A percentile compares a stretch with the other conserved stretches of the same genome.
phyloP scores from a whole-genome alignment of 2,329 filamentous ascomycete species.

The Colletotrichum sojae region DNA sequence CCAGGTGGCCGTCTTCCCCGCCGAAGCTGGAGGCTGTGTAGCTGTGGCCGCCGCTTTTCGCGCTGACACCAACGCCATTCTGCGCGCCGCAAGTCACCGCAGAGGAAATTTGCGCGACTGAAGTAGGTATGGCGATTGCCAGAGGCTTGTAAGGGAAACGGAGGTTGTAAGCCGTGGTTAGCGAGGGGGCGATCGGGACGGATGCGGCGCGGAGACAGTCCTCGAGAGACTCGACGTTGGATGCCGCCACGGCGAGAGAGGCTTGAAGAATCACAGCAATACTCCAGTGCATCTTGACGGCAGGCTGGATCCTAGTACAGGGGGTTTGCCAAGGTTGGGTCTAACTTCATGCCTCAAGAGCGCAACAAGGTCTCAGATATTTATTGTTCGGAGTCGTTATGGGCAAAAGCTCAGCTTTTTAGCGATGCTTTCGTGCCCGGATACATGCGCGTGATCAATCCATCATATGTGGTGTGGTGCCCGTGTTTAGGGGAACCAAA shows the following conservation, averaged over 20 bases:
- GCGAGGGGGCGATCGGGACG: conserved; percentile 43
- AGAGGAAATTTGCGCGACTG: conserved; percentile 58
- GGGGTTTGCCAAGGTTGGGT: background rate
- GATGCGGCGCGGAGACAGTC: conserved; percentile 45
- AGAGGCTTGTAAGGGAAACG: conserved; percentile 57
- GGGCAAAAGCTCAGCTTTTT: background rate
- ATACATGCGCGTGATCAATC: background rate
- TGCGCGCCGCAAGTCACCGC: conserved; percentile 61
- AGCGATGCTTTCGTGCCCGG: background rate
- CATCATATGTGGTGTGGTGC: background rate
- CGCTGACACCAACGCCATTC: conserved; percentile 59
- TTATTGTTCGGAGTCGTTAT: background rate
- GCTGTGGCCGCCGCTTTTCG: conserved; percentile 67
- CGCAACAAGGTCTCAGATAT: background rate
- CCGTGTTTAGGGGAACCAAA: background rate
- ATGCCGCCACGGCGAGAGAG: background rate
- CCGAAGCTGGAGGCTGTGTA: conserved; percentile 64
- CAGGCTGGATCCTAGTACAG: background rate
- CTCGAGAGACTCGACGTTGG: conserved; percentile 1
- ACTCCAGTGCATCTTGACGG: conserved; percentile 4
- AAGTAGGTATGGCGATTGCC: conserved; percentile 58
- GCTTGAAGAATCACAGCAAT: background rate
- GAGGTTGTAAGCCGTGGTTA: conserved; percentile 48
- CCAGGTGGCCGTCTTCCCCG: conserved; percentile 62
- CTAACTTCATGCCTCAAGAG: background rate